A percentile compares a stretch with the other conserved stretches of the same genome.
Evolutionary conservation across 2,329 filamentous ascomycete species (phyloP).

Genomic region (Hawksworthiomyces lignivorus): DNA sequence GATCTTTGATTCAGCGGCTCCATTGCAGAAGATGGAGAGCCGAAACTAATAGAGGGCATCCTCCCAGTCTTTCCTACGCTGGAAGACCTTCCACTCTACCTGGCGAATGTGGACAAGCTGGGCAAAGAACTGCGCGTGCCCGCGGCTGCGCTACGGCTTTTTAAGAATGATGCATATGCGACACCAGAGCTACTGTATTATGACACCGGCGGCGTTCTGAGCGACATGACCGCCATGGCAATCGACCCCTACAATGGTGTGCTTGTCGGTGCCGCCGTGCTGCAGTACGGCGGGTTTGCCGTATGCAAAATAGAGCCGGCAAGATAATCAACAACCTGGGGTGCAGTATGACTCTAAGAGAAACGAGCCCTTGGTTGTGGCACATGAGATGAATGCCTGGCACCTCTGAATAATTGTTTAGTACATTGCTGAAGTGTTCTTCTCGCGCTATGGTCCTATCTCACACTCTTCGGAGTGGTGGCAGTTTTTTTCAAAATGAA

Average conservation of each 20-base stretch:
- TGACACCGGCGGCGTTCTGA: slow-evolving; percentile 6
- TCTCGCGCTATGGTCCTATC: no score
- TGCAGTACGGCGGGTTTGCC: slow-evolving; percentile 6
- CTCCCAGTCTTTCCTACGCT: slow-evolving; percentile 3
- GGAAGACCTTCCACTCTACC: slow-evolving; percentile 4
- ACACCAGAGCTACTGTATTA: slow-evolving; percentile 4
- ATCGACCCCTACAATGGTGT: neutral
- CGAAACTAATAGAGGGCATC: no score
- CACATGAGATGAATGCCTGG: no score
- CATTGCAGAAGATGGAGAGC: no score
- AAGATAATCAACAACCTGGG: no score
- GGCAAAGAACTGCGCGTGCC: slow-evolving; percentile 3
- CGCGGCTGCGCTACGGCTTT: slow-evolving; percentile 1
- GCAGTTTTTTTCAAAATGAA: no score
- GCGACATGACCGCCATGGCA: slow-evolving; percentile 8
- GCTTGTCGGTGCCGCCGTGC: slow-evolving; percentile 1
- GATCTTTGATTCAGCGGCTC: no score
- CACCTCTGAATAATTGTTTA: no score
- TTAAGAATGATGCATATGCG: neutral
- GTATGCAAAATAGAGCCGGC: slow-evolving; percentile 7
- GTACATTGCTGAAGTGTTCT: no score
- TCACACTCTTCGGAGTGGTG: no score
- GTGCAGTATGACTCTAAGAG: no score
- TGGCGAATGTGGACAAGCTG: slow-evolving; percentile 6
- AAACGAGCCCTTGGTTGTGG: no score